Base-by-base conservation (phyloP, 192 early-diverging fungal species). In the Piromyces finnis region DNA sequence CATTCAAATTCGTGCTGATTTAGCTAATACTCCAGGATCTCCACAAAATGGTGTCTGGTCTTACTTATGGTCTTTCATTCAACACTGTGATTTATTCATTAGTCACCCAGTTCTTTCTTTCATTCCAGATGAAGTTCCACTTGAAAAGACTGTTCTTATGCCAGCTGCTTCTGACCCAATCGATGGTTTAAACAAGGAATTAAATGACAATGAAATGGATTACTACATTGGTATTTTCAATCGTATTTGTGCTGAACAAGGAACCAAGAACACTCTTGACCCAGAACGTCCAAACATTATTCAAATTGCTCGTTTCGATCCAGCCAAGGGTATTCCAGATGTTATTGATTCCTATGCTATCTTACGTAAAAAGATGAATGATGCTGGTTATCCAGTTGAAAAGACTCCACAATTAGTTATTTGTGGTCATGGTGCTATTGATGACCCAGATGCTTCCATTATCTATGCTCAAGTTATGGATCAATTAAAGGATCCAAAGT, bases 271-370 rank as follows among this genome's bases (percentile, higher is more conserved):
- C 26, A 18, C 26, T 17, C 37, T 77, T 80, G 32, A 68, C 12
- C 32, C 29, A 1, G 81, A 86, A 59, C 85, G 94, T 27, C 93
- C 93, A 14, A 94, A 95, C 82, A 89, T 95, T 83, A 86, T 92
- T 78, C 94, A 95, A 86, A 89, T 95, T 78, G 90, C 93, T 29
- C 85, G 94, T 77, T 95, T 95, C 78, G 94, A 95, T 85, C 94
- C 94, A 17, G 89, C 90, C 78, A 95, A 95, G 86, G 94, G 93
- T 88, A 83, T 22, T 80, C 77, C 79, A 28, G 28, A 37, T 35
- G 51, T 13, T 79, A 78, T 95, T 29, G 86, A 93, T 79, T 87
- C 94, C 0, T 95, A 93, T 83, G 82, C 87, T 78, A 79, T 83
- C 29, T 86, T 95, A 78, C 92, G 93, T 79, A 79, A 85, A 22